Evolutionary conservation across 1,139 yeast species (phyloP).

Genomic region (Saccharomycopsis hybrid): DNA sequence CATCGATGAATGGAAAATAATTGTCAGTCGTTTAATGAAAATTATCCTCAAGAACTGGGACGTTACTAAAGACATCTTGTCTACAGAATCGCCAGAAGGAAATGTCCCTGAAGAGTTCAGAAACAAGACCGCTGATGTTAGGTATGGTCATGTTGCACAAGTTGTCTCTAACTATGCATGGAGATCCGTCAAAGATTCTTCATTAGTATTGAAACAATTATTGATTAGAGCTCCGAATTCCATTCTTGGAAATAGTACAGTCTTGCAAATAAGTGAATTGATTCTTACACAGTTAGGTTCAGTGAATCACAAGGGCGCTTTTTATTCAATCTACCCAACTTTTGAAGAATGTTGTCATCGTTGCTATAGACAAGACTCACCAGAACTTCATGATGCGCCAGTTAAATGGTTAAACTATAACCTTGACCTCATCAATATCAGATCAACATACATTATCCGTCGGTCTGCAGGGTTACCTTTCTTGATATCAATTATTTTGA

Average conservation of each 20-base stretch:
- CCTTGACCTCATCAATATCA: conserved; percentile 45
- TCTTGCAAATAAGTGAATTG: conserved; percentile 43
- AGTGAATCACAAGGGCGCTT: conserved; percentile 87
- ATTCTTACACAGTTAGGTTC: conserved; percentile 61
- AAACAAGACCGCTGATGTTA: conserved; percentile 32
- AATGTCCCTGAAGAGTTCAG: conserved; percentile 40
- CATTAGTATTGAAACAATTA: conserved; percentile 46
- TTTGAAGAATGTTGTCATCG: conserved; percentile 56
- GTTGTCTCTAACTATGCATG: conserved; percentile 69
- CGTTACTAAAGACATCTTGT: conserved; percentile 45
- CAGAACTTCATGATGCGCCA: conserved; percentile 35
- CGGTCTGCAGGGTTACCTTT: conserved; percentile 90
- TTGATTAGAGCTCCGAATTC: conserved; percentile 25
- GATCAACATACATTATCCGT: conserved; percentile 68
- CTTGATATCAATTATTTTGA: conserved; percentile 66
- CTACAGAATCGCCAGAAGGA: conserved; percentile 67
- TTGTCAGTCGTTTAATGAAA: conserved; percentile 26
- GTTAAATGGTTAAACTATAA: conserved; percentile 50
- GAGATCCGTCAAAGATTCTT: conserved; percentile 79
- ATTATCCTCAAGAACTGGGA: conserved; percentile 44
- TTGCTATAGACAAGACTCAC: conserved; percentile 30
- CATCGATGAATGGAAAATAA: conserved; percentile 22
- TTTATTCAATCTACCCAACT: conserved; percentile 79
- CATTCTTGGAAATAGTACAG: conserved; percentile 25
- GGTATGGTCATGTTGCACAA: conserved; percentile 33